phyloP scores from a whole-genome alignment of 169 alveolate genomes.

The Eimeria maxima region DNA sequence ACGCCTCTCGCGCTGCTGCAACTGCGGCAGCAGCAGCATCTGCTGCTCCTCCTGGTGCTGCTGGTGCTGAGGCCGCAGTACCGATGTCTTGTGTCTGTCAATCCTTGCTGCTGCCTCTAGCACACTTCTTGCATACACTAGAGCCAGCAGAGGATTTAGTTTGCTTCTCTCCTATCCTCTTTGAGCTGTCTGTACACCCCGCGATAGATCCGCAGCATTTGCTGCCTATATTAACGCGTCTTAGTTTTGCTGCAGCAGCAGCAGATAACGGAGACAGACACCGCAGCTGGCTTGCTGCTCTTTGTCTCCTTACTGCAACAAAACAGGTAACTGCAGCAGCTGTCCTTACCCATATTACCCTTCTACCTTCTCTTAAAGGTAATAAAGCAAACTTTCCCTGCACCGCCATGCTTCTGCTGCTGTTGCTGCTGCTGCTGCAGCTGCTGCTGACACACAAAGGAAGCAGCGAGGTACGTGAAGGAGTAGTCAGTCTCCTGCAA shows the following conservation, averaged over 20 bases:
- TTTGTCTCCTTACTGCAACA: slow-evolving; percentile 23
- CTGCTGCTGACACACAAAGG: slow-evolving; percentile 23
- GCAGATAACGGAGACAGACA: slow-evolving; percentile 10
- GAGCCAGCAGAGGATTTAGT: slow-evolving; percentile 38
- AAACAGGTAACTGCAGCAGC: neutral
- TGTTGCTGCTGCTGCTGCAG: neutral
- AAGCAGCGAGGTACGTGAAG: slow-evolving; percentile 25
- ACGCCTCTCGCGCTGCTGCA: slow-evolving; percentile 49
- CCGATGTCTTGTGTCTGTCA: slow-evolving; percentile 8
- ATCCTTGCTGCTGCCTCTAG: slow-evolving; percentile 39
- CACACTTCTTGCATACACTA: neutral
- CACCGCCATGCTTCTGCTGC: neutral
- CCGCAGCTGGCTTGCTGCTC: slow-evolving; percentile 39
- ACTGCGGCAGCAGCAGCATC: neutral
- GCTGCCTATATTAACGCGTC: slow-evolving; percentile 17
- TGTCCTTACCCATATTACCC: too few species aligned
- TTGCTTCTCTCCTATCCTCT: neutral
- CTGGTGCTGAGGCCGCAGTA: neutral
- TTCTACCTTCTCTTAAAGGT: neutral
- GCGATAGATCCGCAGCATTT: neutral
- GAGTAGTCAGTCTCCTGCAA: neutral
- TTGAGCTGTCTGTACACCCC: slow-evolving; percentile 32
- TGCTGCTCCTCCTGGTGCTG: neutral
- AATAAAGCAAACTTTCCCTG: neutral
- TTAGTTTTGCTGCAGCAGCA: slow-evolving; percentile 28